Evolutionary conservation across 805 yeast genomes (phyloP), one percentile per base, ranked within the genome.

Genomic region (Pichia thaimueangensis): DNA sequence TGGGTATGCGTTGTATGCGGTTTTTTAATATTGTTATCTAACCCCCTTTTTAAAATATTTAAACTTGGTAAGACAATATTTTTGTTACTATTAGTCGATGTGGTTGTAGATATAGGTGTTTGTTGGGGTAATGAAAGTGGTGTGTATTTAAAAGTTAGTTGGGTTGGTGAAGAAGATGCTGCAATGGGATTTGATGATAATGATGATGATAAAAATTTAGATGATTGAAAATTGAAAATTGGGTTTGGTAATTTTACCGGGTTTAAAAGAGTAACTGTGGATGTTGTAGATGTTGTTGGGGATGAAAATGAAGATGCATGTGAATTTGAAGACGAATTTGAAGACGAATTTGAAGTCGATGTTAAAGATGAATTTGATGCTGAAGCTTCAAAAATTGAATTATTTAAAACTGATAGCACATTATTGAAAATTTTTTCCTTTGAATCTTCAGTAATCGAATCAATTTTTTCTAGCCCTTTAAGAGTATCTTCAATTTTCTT

Each of bases 391-490:
- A 16, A 16, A 11, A 41, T 31, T 16, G 41, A 35, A 22, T 19
- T 32, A 17, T 41, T 30, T 5, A 41, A 17, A 1, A 41, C 30
- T 10, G 28, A 20, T 10, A 41, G 27, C 3, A 41, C 45, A 17
- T 36, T 36, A 25, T 31, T 41, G 12, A 35, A 36, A 5, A 41
- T 41, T 29, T 30, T 24, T n/a, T 36, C 41, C 25, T 41, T 41
- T 1, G 41, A 36, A 25, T 27, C 40, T 11, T 36, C 30, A 1
- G 45, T 23, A 0, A 41, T 41, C 5, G 20, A 32, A 7, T 35
- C 27, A n/a, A 35, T 24, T 3, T 27, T 24, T 21, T 41, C 37
- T 3, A 41, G 11, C 23, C 21, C 34, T n/a, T 30, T 41, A 11
- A 41, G 13, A 2, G 45, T 35, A 17, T 30, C 36, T 41, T 41